Evolutionary conservation across 306 rosid genomes (phyloP).

Genomic region (Corylus avellana): DNA sequence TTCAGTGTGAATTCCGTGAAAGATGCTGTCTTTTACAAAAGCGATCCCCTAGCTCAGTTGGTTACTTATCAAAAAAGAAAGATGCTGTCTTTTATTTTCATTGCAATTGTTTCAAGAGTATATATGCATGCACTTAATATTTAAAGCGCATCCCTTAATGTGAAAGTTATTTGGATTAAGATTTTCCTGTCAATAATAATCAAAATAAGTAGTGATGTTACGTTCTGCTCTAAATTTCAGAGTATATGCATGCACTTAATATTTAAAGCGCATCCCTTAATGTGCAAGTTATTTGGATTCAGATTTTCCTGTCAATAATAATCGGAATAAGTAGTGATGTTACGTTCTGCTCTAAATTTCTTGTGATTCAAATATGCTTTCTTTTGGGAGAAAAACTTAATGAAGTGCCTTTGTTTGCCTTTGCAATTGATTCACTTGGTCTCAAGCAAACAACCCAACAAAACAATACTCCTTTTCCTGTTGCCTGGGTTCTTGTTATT

Average conservation of each 20-base stretch:
- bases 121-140: not conserved
- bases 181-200: not conserved
- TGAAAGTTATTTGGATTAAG: not conserved
- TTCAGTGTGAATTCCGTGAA: not conserved
- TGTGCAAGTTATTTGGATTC: not conserved
- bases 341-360: not conserved
- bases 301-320: not conserved
- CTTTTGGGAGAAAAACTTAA: not conserved
- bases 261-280: not conserved
- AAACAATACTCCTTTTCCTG: not conserved
- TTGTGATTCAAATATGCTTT: not conserved
- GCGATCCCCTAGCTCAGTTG: too few species aligned
- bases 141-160: not conserved
- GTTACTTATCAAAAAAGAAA: too few species aligned
- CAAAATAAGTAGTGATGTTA: not conserved
- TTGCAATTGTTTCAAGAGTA: not conserved
- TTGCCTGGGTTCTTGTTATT: conserved; percentile 22
- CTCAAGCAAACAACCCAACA: conserved; percentile 15
- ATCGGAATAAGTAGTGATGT: not conserved
- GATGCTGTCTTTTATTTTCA: not conserved
- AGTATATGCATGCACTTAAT: not conserved
- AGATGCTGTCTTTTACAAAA: not conserved
- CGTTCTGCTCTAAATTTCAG: not conserved
- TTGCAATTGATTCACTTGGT: not conserved
- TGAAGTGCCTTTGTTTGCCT: not conserved